phyloP scores from a whole-genome alignment of 2,329 filamentous ascomycete species.

The Juglanconis juglandina region DNA sequence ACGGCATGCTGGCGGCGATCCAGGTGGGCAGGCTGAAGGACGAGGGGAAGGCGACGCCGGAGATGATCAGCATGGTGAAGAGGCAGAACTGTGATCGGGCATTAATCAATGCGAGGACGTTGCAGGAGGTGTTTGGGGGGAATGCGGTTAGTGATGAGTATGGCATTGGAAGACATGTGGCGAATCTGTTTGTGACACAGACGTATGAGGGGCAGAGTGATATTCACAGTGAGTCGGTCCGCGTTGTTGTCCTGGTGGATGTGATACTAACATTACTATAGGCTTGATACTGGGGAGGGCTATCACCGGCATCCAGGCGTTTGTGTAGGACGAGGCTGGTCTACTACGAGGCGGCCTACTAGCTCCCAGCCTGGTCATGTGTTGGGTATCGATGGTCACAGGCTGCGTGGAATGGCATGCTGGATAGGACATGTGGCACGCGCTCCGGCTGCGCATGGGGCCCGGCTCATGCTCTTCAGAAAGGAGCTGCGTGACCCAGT shows the following conservation, averaged over 20 bases:
- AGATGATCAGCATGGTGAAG: constrained; percentile 98
- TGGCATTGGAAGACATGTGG: constrained; percentile 87
- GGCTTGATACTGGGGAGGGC: constrained; percentile 64
- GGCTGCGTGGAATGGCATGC: background rate
- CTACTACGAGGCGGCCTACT: background rate
- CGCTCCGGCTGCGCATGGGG: background rate
- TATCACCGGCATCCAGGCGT: constrained; percentile 74
- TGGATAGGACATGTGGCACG: background rate
- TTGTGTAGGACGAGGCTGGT: constrained; percentile 47
- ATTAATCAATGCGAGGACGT: constrained; percentile 69
- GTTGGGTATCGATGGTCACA: background rate
- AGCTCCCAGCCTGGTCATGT: background rate
- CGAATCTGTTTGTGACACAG: constrained; percentile 94
- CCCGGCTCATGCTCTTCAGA: background rate
- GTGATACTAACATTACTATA: constrained; percentile 35
- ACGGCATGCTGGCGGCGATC: constrained; percentile 81
- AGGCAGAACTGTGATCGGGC: constrained; percentile 95
- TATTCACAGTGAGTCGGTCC: constrained; percentile 74
- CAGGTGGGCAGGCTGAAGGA: constrained; percentile 95
- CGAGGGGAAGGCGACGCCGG: constrained; percentile 78
- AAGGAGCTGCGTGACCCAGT: background rate
- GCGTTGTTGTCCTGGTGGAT: constrained; percentile 12
- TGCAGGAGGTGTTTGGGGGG: constrained; percentile 96
- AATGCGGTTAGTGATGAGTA: constrained; percentile 99
- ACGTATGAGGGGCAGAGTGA: constrained; percentile 98